Evolutionary conservation across 78 protist species (phyloP), one percentile per base, ranked within the genome.

Genomic region (Dictyostelium purpureum): DNA sequence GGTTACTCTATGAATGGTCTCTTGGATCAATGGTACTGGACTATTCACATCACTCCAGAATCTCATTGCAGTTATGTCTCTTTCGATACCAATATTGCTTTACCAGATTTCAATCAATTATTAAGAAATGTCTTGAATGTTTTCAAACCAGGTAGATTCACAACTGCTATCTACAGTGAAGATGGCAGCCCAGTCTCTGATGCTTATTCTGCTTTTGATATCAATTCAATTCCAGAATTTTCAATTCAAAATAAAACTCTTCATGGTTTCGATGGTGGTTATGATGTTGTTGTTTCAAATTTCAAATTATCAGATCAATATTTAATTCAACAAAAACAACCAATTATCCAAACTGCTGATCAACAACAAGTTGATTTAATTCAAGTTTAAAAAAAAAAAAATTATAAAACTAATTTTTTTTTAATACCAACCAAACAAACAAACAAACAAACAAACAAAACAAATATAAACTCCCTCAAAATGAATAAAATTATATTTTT

Each of bases 1-100:
- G 99, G 99, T n/a, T 98, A 97, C 94, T 96, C 98, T 11, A 89
- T 93, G 96, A 98, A 98, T 75, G 99, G 97, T 2, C 71, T 98
- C 18, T 40, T 66, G 26, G 71, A 71, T 47, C 31, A 35, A 4
- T 49, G 69, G 19, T 94, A 87, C 74, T 65, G 79, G 88, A 94
- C 96, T 7, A 94, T 94, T 51, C 96, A 94, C 45, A 74, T 94
- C 65, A 94, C 96, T 2, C 96, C 96, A 16, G 96, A 94, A 47
- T 33, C 80, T 14, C 80, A 79, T 80, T 88, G 90, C 49, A 49
- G 77, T 6, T 94, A 87, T 33, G 96, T 79, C 2, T 88, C 94
- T 1, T 94, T 79, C 21, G 96, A 94, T 69, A 93, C 96, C 38
- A 93, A 93, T 76, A n/a, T 54, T 14, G 51, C 92, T 0, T 6